phyloP scores from a whole-genome alignment of 2,329 filamentous ascomycete species.

The Rutstroemia sp. region DNA sequence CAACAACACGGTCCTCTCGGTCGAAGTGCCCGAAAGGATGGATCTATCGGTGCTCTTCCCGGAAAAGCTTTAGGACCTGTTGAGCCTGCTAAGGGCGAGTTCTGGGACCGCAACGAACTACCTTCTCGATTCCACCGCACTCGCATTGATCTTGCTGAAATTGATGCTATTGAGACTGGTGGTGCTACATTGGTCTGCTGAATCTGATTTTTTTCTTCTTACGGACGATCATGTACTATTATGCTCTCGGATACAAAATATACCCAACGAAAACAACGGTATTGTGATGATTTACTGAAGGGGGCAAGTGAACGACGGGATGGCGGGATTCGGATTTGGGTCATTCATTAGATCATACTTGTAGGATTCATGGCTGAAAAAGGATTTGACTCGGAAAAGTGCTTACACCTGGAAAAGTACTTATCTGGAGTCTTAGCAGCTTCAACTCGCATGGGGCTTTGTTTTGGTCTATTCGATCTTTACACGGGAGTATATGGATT shows the following conservation, averaged over 20 bases:
- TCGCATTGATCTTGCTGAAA: constrained; percentile 72
- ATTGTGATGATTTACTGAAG: neutral
- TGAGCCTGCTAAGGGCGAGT: constrained; percentile 62
- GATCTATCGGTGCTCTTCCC: constrained; percentile 25
- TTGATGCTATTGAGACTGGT: constrained; percentile 91
- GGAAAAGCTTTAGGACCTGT: constrained; percentile 69
- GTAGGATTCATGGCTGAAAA: neutral
- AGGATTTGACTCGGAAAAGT: constrained; percentile 4
- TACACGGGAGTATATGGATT: neutral
- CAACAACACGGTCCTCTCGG: constrained; percentile 52
- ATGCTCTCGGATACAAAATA: neutral
- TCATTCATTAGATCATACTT: neutral
- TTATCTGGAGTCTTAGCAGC: neutral
- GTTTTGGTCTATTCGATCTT: neutral
- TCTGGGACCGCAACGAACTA: constrained; percentile 84
- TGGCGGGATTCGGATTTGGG: neutral
- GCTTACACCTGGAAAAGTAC: neutral
- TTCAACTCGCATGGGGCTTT: neutral
- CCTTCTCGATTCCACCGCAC: constrained; percentile 74
- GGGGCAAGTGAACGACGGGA: neutral
- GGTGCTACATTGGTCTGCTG: constrained; percentile 59
- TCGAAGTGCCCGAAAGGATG: constrained; percentile 18
- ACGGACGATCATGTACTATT: neutral
- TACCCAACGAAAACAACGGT: neutral
- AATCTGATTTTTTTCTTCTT: constrained; percentile 1